These are phyloP conservation scores for Psidium friedrichsthalianum DNA, from an alignment of 345 rosid species.

Conservation along the genomic window DNA sequence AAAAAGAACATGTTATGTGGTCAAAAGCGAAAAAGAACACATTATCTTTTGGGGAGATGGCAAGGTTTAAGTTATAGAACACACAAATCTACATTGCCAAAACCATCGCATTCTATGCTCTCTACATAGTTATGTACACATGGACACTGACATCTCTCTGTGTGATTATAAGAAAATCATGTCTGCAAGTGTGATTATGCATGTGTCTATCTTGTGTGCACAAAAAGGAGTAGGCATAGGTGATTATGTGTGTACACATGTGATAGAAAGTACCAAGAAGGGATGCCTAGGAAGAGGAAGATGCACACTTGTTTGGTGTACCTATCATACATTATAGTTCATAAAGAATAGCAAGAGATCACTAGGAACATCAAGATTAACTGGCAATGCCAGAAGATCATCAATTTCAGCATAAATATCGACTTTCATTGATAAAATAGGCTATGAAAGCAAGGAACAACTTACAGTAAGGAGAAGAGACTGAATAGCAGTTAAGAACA, in stretches of 20 bases:
- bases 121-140: too few species aligned
- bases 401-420: not conserved
- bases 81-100: too few species aligned
- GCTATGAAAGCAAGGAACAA: not conserved
- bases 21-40: too few species aligned
- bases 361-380: not conserved
- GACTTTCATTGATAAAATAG: not conserved
- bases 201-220: too few species aligned
- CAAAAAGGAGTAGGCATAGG: too few species aligned
- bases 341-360: not conserved
- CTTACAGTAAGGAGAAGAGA: conserved; percentile 88
- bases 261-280: not conserved
- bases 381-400: not conserved
- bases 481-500: conserved; percentile 61
- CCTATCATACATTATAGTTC: not conserved
- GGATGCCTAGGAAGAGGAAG: not conserved
- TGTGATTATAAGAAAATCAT: too few species aligned
- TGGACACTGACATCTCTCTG: too few species aligned
- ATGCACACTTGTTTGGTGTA: not conserved
- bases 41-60: too few species aligned
- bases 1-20: too few species aligned
- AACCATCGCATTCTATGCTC: too few species aligned
- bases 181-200: too few species aligned
- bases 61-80: too few species aligned
- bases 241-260: not conserved